Percentiles rank a stretch among this genome's conserved stretches.
These are phyloP conservation scores for Agapanthus africanus DNA, from an alignment of 106 monocot species.

Conservation along the genomic window DNA sequence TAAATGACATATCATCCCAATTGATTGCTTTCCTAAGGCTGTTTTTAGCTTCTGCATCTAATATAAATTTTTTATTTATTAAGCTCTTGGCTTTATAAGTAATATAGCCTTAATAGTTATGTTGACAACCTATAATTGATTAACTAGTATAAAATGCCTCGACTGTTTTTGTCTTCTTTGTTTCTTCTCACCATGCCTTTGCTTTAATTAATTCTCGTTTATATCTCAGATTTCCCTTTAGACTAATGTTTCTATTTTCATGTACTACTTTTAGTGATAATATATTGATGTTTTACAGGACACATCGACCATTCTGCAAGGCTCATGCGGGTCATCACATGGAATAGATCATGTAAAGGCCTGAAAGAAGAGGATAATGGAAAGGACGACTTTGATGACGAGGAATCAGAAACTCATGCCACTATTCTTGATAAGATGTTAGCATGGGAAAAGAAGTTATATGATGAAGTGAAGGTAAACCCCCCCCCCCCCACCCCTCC, in stretches of 20 bases:
- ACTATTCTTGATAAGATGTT: conserved; percentile 79
- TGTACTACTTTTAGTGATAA: neutral
- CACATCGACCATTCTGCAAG: conserved; percentile 84
- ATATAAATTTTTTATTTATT: too few relatives aligned
- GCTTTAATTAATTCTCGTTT: neutral
- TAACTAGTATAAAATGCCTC: too few relatives aligned
- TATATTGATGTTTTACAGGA: conserved; percentile 36
- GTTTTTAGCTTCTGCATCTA: too few relatives aligned
- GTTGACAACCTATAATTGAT: too few relatives aligned
- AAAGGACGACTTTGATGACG: conserved; percentile 55
- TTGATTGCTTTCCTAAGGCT: too few relatives aligned
- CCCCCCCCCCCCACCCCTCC: too few relatives aligned
- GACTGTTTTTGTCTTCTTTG: too few relatives aligned
- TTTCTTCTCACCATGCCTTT: neutral
- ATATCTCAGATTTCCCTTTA: neutral
- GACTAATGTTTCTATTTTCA: neutral
- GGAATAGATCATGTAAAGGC: conserved; percentile 79
- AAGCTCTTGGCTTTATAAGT: too few relatives aligned
- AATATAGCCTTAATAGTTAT: too few relatives aligned
- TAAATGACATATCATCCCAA: too few relatives aligned
- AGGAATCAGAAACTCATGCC: conserved; percentile 83
- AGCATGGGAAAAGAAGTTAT: conserved; percentile 94
- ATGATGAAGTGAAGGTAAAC: conserved; percentile 96
- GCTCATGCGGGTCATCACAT: conserved; percentile 83
- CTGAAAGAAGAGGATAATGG: conserved; percentile 30